A percentile compares a stretch with the other conserved stretches of the same genome.
Conservation (phyloP, 1,284 basidiomycete species). For the Ceratobasidium sp. region DNA sequence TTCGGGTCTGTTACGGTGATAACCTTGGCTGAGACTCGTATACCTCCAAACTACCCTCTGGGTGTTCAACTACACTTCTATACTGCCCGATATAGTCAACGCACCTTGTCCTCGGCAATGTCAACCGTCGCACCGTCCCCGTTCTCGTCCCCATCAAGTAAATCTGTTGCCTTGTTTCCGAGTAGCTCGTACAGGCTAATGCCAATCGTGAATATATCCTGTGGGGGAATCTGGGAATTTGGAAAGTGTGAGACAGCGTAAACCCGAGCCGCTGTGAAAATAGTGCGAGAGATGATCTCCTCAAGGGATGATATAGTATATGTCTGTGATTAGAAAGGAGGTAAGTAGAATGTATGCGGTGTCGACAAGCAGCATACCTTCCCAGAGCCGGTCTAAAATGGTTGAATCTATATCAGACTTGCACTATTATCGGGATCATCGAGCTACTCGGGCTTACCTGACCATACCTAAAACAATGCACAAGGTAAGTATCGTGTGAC, state of each 20-base stretch:
- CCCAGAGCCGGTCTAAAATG: slow-evolving; percentile 21
- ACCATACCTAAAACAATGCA: slow-evolving; percentile 10
- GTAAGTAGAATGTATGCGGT: background rate
- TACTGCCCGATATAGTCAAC: background rate
- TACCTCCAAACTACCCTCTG: slow-evolving; percentile 14
- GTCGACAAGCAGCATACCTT: background rate
- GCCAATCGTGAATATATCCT: slow-evolving; percentile 24
- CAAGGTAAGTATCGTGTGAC: too few species aligned
- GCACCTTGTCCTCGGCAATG: slow-evolving; percentile 32
- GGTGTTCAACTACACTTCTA: background rate
- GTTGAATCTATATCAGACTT: background rate
- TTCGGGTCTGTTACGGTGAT: slow-evolving; percentile 11
- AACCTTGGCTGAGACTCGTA: slow-evolving; percentile 30
- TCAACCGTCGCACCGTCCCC: slow-evolving; percentile 29
- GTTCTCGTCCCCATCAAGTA: slow-evolving; percentile 18
- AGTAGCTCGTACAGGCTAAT: slow-evolving; percentile 35
- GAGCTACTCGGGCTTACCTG: slow-evolving; percentile 3
- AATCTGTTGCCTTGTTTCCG: slow-evolving; percentile 29
- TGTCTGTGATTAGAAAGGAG: background rate
- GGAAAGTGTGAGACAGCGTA: slow-evolving; percentile 30
- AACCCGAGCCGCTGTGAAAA: slow-evolving; percentile 16
- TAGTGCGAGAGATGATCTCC: slow-evolving; percentile 32
- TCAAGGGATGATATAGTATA: slow-evolving; percentile 38
- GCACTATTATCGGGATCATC: background rate
- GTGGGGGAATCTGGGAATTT: slow-evolving; percentile 1